Conservation (phyloP, 2,329 filamentous ascomycete species). For the Thelonectria discophora region DNA sequence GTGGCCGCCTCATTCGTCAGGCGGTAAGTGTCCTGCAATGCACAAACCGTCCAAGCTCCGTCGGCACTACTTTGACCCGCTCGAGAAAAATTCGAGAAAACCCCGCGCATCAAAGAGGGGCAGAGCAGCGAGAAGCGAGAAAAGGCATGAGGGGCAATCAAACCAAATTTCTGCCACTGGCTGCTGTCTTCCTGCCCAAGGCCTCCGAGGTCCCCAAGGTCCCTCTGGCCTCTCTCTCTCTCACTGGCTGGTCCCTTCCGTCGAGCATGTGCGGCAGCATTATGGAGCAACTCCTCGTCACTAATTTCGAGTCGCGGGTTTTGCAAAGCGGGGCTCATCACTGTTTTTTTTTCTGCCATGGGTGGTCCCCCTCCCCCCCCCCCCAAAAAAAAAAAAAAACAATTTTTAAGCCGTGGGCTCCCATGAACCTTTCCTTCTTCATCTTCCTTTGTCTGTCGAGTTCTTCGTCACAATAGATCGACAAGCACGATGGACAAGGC, state of each 20-base stretch:
- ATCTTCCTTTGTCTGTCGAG: slow-evolving; percentile 35
- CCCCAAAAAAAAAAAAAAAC: slow-evolving; percentile 16
- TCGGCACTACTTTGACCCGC: slow-evolving; percentile 23
- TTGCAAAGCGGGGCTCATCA: slow-evolving; percentile 26
- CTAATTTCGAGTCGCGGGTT: neutral
- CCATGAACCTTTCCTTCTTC: slow-evolving; percentile 22
- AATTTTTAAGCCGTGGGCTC: slow-evolving; percentile 21
- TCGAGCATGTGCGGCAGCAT: neutral
- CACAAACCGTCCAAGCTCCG: slow-evolving; percentile 1
- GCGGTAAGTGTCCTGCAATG: slow-evolving; percentile 12
- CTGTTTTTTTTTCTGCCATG: slow-evolving; percentile 23
- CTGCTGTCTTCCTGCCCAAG: slow-evolving; percentile 13
- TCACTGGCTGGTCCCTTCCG: neutral
- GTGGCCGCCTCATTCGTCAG: neutral
- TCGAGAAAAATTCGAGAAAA: slow-evolving; percentile 20
- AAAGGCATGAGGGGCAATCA: slow-evolving; percentile 8
- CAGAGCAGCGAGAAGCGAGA: neutral
- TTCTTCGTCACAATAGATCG: slow-evolving; percentile 32
- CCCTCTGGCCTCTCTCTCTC: too few species aligned
- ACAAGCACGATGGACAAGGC: slow-evolving; percentile 60
- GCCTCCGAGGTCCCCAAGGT: too few species aligned
- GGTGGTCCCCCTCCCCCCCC: neutral
- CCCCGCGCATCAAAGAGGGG: slow-evolving; percentile 30
- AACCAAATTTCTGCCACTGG: slow-evolving; percentile 5
- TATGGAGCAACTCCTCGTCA: neutral